Evolutionary conservation across 805 yeast genomes (phyloP), one percentile per base, ranked within the genome.

Genomic region (Ascoidea rubescens): DNA sequence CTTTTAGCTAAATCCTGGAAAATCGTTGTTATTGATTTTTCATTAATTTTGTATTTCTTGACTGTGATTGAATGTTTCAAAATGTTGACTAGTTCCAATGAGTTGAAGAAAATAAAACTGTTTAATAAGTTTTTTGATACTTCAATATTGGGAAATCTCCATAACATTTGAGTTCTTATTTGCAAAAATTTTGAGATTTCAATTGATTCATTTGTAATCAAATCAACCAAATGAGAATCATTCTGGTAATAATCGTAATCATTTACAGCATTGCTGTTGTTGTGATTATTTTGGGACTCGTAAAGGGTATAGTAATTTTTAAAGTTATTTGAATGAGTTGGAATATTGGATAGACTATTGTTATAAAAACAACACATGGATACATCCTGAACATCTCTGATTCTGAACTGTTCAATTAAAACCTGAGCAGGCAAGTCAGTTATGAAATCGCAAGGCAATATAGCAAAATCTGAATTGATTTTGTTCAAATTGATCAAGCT

Each of bases 401-500:
- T 82, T 60, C 96, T 73, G 64, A 82, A 90, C 50, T 84, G 85
- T 62, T 91, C 96, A 48, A 89, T 79, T 37, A 93, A 73, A 17
- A 84, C 83, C 60, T 87, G 91, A 8, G 98, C 96, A 4, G 96
- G 96, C 45, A 91, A 71, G 63, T 90, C 91, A 1, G 98, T 89
- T 51, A 95, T 73, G 63, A 93, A 87, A 65, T 95, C 99, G 69
- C 97, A 91, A 5, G 98, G 97, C 52, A 93, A 68, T 37, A 93
- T 66, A n/a, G 89, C 87, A 61, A 88, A 82, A 62, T 82, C 82
- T 42, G 72, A 61, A 51, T 63, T 57, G 33, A 68, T 60, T 51
- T 67, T 63, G 7, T 54, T 55, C 50, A 55, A 55, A 54, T 68
- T 70, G 49, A 76, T 69, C 56, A 76, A 66, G 52, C 78, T 74